Evolutionary conservation across 495 filamentous ascomycete species (phyloP).

Genomic region (Tetracladium setigerum): DNA sequence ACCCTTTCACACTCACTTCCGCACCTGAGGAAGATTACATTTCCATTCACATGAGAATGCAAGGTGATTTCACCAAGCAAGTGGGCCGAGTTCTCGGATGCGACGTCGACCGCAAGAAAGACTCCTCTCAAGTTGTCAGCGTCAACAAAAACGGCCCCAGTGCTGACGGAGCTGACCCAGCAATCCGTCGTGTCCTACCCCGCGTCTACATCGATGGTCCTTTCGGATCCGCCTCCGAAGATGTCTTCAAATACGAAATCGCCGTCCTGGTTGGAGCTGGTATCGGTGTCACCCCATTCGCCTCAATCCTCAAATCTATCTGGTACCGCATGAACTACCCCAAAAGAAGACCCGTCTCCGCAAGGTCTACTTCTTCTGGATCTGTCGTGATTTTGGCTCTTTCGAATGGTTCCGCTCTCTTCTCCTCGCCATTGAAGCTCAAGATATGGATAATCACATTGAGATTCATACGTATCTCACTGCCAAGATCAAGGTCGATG

Average conservation of each 20-base stretch:
- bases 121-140: constrained; percentile 54
- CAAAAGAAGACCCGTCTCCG: constrained; percentile 63
- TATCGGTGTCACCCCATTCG: constrained; percentile 69
- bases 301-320: constrained; percentile 74
- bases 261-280: constrained; percentile 62
- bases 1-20: constrained; percentile 71
- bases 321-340: constrained; percentile 82
- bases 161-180: constrained; percentile 51
- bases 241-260: constrained; percentile 72
- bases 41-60: constrained; percentile 68
- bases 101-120: constrained; percentile 49
- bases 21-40: constrained; percentile 79
- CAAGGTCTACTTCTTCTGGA: constrained; percentile 85
- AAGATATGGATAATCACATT: constrained; percentile 72
- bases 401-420: constrained; percentile 80
- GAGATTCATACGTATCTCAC: constrained; percentile 74
- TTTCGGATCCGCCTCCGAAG: constrained; percentile 70
- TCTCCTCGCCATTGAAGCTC: constrained; percentile 72
- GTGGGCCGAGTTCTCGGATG: constrained; percentile 62
- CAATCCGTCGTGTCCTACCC: constrained; percentile 61
- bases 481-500: constrained; percentile 69
- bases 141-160: constrained; percentile 46
- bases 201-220: constrained; percentile 73
- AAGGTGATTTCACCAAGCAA: constrained; percentile 59
- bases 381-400: constrained; percentile 69